Base-by-base conservation (phyloP, 805 yeast genomes). In the Candida ipomoeae region DNA sequence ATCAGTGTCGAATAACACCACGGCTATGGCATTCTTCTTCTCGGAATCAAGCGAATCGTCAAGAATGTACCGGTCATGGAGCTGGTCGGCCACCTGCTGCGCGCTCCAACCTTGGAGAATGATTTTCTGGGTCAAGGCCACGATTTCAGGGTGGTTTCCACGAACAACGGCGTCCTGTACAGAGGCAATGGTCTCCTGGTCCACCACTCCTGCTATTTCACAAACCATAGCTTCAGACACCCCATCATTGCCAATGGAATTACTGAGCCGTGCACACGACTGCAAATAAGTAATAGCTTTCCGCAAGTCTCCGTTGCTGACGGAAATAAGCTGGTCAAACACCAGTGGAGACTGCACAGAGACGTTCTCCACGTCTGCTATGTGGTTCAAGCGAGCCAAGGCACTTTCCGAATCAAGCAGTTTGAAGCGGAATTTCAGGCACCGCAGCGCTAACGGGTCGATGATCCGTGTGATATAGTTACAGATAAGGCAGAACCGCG, bases 391-490 rank as follows among this genome's bases (percentile, higher is more conserved):
- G 56, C 99, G 77, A 11, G 66, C 71, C 48, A 89, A 67, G 0
- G 97, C 95, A 61, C 85, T 83, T 1, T 69, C 71, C 54, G 81
- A 78, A 60, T 87, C 91, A 52, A 94, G 75, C 37, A 87, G 81
- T 60, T 84, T 84, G 73, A 94, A 94, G 58, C 99, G 75, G 67
- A 94, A 94, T 67, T 94, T 94, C 38, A 97, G 89, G 70, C 99
- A 94, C 64, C 99, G 80, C 45, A 96, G 89, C 4, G 98, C 97
- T 52, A 94, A 71, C 1, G 99, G 99, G 60, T 92, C 98, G 55
- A 94, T 94, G 58, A 94, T 94, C 52, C 98, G 78, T 1, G 99
- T 94, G 55, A 94, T 94, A 69, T 94, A 94, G 66, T 94, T 94
- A 75, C 99, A 94, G 46, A 94, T 87, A 53, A 94, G 72, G 67